phyloP scores from a whole-genome alignment of 805 yeast genomes.

The Candida koratica region DNA sequence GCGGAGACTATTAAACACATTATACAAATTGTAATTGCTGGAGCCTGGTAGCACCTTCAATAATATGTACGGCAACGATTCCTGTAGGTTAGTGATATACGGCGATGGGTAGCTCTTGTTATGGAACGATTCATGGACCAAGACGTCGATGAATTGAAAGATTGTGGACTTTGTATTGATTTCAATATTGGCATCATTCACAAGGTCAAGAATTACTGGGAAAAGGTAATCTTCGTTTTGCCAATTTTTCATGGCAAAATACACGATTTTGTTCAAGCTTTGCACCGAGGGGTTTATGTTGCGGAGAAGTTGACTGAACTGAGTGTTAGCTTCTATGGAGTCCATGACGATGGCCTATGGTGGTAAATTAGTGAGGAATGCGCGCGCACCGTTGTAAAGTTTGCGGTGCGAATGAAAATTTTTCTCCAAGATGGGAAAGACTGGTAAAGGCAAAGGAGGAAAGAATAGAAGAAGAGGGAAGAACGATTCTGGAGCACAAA shows the following conservation, averaged over 20 bases:
- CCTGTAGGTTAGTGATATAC: constrained; percentile 31
- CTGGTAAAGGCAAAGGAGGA: constrained; percentile 79
- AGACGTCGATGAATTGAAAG: constrained; percentile 65
- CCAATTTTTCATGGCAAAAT: constrained; percentile 51
- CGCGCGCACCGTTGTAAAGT: constrained; percentile 80
- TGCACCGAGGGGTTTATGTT: constrained; percentile 60
- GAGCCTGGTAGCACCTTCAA: constrained; percentile 33
- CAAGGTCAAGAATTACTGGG: constrained; percentile 60
- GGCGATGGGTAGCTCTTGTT: constrained; percentile 33
- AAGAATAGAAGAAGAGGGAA: constrained; percentile 98
- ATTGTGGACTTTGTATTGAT: constrained; percentile 63
- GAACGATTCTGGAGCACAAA: constrained; percentile 85
- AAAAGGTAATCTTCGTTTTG: constrained; percentile 67
- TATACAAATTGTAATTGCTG: constrained; percentile 34
- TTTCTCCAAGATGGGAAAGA: constrained; percentile 56
- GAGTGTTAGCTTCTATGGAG: constrained; percentile 80
- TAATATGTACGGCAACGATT: constrained; percentile 32
- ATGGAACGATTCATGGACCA: constrained; percentile 39
- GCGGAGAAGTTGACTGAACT: constrained; percentile 64
- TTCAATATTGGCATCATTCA: constrained; percentile 45
- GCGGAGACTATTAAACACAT: constrained; percentile 33
- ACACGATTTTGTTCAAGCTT: constrained; percentile 48
- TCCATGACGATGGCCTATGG: constrained; percentile 61
- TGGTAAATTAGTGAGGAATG: constrained; percentile 68
- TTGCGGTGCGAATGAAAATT: constrained; percentile 46